Evolutionary conservation across 495 filamentous ascomycete genomes (phyloP).

Genomic region (Pseudevernia furfuracea): DNA sequence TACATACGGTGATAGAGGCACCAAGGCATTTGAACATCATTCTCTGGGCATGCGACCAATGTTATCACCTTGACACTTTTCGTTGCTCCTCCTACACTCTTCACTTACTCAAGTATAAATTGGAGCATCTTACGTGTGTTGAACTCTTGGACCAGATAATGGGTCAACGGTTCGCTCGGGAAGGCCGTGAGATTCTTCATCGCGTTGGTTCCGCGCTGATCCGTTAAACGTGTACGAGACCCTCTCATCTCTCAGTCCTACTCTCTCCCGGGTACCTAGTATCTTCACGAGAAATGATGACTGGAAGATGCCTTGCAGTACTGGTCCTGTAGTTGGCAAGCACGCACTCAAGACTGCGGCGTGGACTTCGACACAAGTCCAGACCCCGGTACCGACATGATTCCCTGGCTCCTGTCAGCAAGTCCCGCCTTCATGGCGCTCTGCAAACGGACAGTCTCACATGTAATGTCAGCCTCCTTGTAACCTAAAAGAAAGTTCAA

Average conservation of each 20-base stretch:
- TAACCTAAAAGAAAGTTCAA: neutral
- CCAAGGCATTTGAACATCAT: conserved; percentile 12
- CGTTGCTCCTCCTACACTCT: no score
- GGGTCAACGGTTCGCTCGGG: neutral
- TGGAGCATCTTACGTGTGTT: no score
- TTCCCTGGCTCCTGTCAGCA: neutral
- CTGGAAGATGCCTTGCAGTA: neutral
- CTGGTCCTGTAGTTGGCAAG: neutral
- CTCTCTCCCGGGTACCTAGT: neutral
- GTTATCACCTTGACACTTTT: no score
- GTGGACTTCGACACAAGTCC: neutral
- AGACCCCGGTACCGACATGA: neutral
- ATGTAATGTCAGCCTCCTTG: neutral
- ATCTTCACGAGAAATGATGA: neutral
- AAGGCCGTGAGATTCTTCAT: conserved; percentile 2
- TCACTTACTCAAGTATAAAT: no score
- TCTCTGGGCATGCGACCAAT: no score
- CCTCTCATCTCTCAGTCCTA: neutral
- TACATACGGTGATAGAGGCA: no score
- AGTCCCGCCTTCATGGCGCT: neutral
- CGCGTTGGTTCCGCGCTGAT: neutral
- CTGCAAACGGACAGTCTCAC: neutral
- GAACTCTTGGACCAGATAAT: no score
- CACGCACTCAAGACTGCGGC: neutral
- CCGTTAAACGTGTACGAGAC: neutral